Evolutionary conservation across 257 asterid genomes (phyloP).

Genomic region (Schizonepeta tenuifolia): DNA sequence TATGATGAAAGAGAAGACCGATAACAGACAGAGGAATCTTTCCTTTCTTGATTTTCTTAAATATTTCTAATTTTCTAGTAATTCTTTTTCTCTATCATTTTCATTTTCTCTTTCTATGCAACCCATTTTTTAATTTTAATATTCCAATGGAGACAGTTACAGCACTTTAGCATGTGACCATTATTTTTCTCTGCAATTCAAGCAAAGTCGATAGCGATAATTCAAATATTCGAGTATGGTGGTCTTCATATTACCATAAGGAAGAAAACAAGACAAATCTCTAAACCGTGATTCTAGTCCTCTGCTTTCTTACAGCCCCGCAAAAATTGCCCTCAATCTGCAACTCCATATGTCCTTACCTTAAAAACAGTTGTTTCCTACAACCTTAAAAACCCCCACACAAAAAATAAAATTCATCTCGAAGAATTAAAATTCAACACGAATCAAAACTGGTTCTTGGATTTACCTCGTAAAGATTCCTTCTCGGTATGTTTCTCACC

Average conservation of each 20-base stretch:
- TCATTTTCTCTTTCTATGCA: constrained; percentile 2
- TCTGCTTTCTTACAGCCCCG: constrained; percentile 44
- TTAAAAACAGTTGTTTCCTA: constrained; percentile 44
- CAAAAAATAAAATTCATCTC: not conserved
- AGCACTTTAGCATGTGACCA: constrained; percentile 47
- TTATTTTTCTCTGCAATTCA: constrained; percentile 35
- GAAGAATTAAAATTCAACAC: constrained; percentile 22
- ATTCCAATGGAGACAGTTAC: constrained; percentile 39
- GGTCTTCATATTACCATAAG: constrained; percentile 31
- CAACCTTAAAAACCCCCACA: constrained; percentile 40
- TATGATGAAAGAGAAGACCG: constrained; percentile 25
- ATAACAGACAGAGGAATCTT: constrained; percentile 37
- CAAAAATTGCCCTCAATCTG: constrained; percentile 47
- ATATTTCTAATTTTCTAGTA: not conserved
- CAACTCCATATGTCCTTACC: constrained; percentile 47
- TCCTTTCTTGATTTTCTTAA: constrained; percentile 3
- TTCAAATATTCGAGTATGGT: constrained; percentile 38
- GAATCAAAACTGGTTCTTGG: constrained; percentile 36
- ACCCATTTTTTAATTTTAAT: constrained; percentile 17
- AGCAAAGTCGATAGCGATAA: constrained; percentile 41
- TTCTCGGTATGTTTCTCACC: constrained; percentile 37
- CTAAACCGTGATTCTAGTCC: constrained; percentile 39
- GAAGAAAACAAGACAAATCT: constrained; percentile 30
- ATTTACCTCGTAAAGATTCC: constrained; percentile 35
- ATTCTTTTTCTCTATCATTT: constrained; percentile 2